Conservation (phyloP, 1,284 basidiomycete genomes). For the Malassezia globosa region DNA sequence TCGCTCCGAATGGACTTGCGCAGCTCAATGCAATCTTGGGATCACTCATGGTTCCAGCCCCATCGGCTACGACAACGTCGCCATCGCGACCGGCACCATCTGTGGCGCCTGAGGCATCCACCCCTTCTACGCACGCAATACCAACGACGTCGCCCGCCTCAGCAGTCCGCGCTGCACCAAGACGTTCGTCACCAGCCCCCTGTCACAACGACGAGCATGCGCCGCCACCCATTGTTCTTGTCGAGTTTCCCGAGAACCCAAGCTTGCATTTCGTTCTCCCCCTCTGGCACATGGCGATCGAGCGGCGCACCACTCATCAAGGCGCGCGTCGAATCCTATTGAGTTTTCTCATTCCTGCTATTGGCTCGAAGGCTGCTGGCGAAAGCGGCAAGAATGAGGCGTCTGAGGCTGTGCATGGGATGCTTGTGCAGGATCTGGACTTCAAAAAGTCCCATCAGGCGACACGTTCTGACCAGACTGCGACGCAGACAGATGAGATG, state of each 20-base stretch:
- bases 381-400: slow-evolving; percentile 27
- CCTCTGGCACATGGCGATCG: slow-evolving; percentile 34
- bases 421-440: slow-evolving; percentile 1
- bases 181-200: background rate
- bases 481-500: background rate
- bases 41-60: slow-evolving; percentile 1
- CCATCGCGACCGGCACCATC: background rate
- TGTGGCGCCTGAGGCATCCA: background rate
- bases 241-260: slow-evolving; percentile 45
- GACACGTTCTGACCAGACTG: background rate
- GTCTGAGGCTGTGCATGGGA: slow-evolving; percentile 1
- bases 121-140: too few relatives aligned
- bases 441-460: too few relatives aligned
- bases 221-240: slow-evolving; percentile 35
- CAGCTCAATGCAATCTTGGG: slow-evolving; percentile 15
- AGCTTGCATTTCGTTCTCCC: slow-evolving; percentile 40
- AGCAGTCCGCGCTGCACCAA: background rate
- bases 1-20: slow-evolving; percentile 1
- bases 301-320: slow-evolving; percentile 18
- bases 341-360: slow-evolving; percentile 32
- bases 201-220: slow-evolving; percentile 6
- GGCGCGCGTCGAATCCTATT: slow-evolving; percentile 21
- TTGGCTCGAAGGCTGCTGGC: slow-evolving; percentile 33
- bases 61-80: too few relatives aligned
- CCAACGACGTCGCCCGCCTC: too few relatives aligned